These are phyloP conservation scores for Hanseniaspora singularis DNA, from an alignment of 805 yeast species.

Conservation along the genomic window DNA sequence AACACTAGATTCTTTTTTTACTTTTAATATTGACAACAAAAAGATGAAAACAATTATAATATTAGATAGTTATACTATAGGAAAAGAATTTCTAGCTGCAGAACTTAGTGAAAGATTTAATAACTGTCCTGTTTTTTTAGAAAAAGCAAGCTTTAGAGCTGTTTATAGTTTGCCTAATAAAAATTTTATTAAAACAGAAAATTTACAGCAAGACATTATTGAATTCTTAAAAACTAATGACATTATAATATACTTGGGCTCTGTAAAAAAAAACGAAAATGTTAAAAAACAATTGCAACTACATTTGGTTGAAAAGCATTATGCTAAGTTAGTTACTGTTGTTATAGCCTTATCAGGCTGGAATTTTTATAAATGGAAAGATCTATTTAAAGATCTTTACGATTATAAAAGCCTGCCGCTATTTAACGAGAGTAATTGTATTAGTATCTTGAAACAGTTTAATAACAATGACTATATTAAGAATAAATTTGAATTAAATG, in stretches of 20 bases:
- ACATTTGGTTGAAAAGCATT: conserved; percentile 1
- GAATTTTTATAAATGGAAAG: conserved; percentile 16
- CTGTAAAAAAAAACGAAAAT: conserved; percentile 7
- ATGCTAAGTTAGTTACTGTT: conserved; percentile 8
- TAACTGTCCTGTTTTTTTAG: conserved; percentile 11
- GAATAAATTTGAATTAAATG: neutral
- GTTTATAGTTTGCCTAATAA: conserved; percentile 1
- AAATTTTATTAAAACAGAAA: conserved; percentile 16
- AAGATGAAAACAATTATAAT: conserved; percentile 38
- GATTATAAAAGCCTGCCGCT: neutral
- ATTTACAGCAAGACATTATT: conserved; percentile 22
- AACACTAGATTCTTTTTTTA: conserved; percentile 16
- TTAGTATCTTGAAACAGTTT: conserved; percentile 1
- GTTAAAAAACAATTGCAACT: conserved; percentile 5
- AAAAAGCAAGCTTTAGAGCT: conserved; percentile 9
- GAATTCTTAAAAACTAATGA: conserved; percentile 12
- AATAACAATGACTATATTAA: conserved; percentile 8
- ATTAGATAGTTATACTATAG: conserved; percentile 84
- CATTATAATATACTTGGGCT: conserved; percentile 7
- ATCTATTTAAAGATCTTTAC: conserved; percentile 4
- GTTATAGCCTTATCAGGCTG: conserved; percentile 14
- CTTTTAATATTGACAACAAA: conserved; percentile 18
- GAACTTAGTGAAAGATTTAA: conserved; percentile 34
- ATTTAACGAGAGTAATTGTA: neutral
- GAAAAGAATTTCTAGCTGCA: conserved; percentile 78